Percentiles rank a stretch among this genome's conserved stretches.
Conservation (phyloP, 1,284 basidiomycete genomes). For the Malassezia dermatis region DNA sequence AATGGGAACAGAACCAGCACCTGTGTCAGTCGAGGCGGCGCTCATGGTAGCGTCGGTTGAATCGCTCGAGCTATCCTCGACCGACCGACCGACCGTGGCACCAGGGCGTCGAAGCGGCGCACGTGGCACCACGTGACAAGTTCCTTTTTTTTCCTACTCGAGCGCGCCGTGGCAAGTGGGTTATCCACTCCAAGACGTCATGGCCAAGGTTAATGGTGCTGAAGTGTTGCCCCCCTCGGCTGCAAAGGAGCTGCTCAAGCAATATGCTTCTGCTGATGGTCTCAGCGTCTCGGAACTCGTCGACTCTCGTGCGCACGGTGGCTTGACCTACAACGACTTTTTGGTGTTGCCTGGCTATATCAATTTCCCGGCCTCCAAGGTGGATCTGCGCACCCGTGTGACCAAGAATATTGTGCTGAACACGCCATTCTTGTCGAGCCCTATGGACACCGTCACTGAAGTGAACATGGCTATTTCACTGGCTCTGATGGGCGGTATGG, state of each 20-base stretch:
- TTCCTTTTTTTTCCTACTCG: constrained; percentile 9
- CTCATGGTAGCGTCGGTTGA: constrained; percentile 2
- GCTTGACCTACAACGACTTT: constrained; percentile 73
- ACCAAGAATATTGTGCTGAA: constrained; percentile 86
- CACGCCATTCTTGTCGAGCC: constrained; percentile 92
- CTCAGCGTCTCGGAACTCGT: constrained; percentile 77
- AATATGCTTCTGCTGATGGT: constrained; percentile 72
- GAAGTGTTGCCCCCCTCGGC: constrained; percentile 30
- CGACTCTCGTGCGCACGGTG: constrained; percentile 76
- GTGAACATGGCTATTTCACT: constrained; percentile 78
- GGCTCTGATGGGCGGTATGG: constrained; percentile 69
- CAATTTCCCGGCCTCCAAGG: constrained; percentile 73
- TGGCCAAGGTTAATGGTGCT: constrained; percentile 16
- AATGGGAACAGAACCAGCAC: constrained; percentile 12
- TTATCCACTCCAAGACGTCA: background rate
- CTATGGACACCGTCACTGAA: constrained; percentile 99
- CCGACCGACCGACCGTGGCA: background rate
- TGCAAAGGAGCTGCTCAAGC: constrained; percentile 39
- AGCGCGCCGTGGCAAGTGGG: background rate
- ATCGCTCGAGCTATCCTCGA: background rate
- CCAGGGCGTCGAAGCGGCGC: background rate
- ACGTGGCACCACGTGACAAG: constrained; percentile 12
- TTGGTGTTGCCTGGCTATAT: constrained; percentile 73
- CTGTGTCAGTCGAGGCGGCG: background rate
- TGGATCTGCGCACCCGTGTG: constrained; percentile 72